A percentile compares a stretch with the other conserved stretches of the same genome.
Evolutionary conservation across 129 eudicot species (phyloP).

Genomic region (Solidago caesia): DNA sequence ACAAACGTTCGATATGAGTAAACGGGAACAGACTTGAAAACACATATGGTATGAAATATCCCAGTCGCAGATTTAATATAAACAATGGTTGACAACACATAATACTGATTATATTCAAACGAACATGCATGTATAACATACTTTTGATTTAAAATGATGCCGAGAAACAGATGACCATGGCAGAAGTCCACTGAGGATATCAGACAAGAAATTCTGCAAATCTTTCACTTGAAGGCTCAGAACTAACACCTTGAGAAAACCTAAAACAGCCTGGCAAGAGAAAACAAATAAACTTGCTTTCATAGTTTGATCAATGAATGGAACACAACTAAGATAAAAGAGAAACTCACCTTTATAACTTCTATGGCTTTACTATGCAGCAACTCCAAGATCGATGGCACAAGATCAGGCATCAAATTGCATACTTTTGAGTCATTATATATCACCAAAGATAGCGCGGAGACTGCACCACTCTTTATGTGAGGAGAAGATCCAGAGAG

Average conservation of each 20-base stretch:
- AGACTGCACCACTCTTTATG: constrained; percentile 85
- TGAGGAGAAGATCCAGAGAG: constrained; percentile 95
- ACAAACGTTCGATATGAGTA: constrained; percentile 4
- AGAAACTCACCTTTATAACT: constrained; percentile 70
- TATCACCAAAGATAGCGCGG: constrained; percentile 81
- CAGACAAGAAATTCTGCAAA: constrained; percentile 59
- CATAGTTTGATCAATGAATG: background rate
- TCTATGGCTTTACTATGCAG: constrained; percentile 79
- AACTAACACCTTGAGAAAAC: constrained; percentile 89
- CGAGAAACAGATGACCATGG: constrained; percentile 97
- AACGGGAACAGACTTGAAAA: constrained; percentile 6
- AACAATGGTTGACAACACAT: background rate
- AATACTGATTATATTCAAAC: background rate
- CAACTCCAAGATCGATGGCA: constrained; percentile 73
- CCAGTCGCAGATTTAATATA: too few relatives aligned
- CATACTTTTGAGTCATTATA: constrained; percentile 67
- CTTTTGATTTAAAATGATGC: constrained; percentile 90
- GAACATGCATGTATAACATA: constrained; percentile 17
- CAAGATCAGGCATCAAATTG: constrained; percentile 63
- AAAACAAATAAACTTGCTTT: constrained; percentile 23
- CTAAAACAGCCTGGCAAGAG: constrained; percentile 82
- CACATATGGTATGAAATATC: too few relatives aligned
- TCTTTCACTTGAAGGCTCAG: constrained; percentile 62
- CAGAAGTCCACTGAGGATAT: constrained; percentile 62
- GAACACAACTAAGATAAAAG: background rate